phyloP scores from a whole-genome alignment of 805 yeast genomes.

The Wickerhamomyces bovis region DNA sequence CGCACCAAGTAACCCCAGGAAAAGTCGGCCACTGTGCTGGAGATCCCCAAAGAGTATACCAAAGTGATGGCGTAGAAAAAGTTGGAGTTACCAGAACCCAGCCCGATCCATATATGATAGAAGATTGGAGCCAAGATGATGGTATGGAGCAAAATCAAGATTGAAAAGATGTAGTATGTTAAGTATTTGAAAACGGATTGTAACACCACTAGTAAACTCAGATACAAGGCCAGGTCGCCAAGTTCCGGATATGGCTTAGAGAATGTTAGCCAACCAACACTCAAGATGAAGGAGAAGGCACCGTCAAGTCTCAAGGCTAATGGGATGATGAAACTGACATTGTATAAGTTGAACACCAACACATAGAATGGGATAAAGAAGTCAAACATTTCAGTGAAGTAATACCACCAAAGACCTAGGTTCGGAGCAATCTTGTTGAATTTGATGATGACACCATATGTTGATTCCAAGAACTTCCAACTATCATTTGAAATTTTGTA shows the following conservation, averaged over 20 bases:
- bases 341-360: conserved; percentile 75
- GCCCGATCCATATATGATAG: conserved; percentile 88
- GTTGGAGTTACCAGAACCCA: conserved; percentile 93
- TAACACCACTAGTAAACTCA: conserved; percentile 42
- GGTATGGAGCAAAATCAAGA: conserved; percentile 48
- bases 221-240: conserved; percentile 62
- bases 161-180: conserved; percentile 42
- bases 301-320: conserved; percentile 69
- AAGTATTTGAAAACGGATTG: conserved; percentile 41
- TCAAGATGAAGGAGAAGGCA: conserved; percentile 45
- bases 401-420: conserved; percentile 97
- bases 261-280: conserved; percentile 50
- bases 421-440: conserved; percentile 80
- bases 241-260: conserved; percentile 83
- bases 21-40: conserved; percentile 64
- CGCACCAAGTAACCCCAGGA: conserved; percentile 54
- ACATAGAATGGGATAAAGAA: conserved; percentile 79
- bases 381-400: conserved; percentile 92
- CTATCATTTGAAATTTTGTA: conserved; percentile 32
- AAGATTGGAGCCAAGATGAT: conserved; percentile 78
- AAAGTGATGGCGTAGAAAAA: conserved; percentile 93
- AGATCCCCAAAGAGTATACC: conserved; percentile 67
- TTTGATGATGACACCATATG: conserved; percentile 51
- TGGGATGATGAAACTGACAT: conserved; percentile 64
- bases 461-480: conserved; percentile 42